Conservation (phyloP, 2,329 filamentous ascomycete species). For the Diaporthe longicolla region DNA sequence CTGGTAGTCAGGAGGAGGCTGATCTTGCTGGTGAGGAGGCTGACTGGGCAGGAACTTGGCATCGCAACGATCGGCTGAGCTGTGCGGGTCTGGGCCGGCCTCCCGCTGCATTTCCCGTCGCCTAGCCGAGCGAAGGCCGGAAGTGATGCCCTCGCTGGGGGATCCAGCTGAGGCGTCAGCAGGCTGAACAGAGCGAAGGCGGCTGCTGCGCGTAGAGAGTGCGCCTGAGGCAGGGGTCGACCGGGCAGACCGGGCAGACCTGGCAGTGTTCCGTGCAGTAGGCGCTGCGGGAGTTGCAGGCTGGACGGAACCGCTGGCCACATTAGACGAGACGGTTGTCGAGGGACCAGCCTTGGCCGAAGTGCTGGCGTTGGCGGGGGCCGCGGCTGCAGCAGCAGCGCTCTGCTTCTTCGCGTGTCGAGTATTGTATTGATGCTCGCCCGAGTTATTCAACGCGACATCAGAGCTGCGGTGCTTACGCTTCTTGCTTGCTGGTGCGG, state of each 20-base stretch:
- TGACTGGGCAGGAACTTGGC: too few species aligned
- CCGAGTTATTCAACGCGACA: not conserved
- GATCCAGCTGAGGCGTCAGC: not conserved
- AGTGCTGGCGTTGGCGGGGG: not conserved
- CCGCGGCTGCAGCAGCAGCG: not conserved
- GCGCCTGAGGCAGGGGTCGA: not conserved
- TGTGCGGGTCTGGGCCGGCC: too few species aligned
- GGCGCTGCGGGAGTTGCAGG: not conserved
- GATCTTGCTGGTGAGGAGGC: rapidly evolving
- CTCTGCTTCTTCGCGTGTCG: not conserved
- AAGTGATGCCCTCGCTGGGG: not conserved
- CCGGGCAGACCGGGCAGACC: not conserved
- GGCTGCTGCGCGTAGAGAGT: not conserved
- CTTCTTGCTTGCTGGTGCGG: not conserved
- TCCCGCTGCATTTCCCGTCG: too few species aligned
- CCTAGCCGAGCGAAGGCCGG: too few species aligned
- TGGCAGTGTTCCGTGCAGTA: not conserved
- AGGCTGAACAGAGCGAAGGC: not conserved
- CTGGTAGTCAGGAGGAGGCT: not conserved
- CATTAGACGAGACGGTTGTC: not conserved
- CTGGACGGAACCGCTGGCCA: not conserved
- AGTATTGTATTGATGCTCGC: not conserved
- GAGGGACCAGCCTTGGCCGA: not conserved
- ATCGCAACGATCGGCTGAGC: too few species aligned
- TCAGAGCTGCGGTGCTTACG: not conserved